Percentiles rank a stretch among this genome's conserved stretches.
Conservation (phyloP, 208 protist genomes). For the Trypanosoma conorhini region DNA sequence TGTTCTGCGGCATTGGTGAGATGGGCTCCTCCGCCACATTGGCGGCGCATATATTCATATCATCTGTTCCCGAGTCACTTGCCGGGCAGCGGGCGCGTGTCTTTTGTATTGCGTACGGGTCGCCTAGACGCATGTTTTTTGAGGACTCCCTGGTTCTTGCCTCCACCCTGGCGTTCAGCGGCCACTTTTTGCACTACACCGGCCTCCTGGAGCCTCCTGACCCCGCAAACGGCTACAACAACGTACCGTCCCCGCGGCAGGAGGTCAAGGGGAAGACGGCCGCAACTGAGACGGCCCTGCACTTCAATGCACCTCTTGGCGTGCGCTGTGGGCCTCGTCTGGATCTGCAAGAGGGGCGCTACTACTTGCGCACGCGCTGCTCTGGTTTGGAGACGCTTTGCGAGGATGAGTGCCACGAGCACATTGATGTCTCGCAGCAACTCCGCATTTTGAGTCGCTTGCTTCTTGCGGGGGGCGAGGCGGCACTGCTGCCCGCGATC, state of each 20-base stretch:
- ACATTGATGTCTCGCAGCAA: slow-evolving; percentile 24
- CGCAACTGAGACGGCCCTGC: background rate
- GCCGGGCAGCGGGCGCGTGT: slow-evolving; percentile 22
- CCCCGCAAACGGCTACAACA: slow-evolving; percentile 2
- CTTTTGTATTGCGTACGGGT: slow-evolving; percentile 64
- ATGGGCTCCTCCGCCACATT: slow-evolving; percentile 36
- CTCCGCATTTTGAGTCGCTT: slow-evolving; percentile 25
- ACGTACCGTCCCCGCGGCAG: background rate
- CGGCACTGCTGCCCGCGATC: slow-evolving; percentile 35
- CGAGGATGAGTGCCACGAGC: slow-evolving; percentile 27
- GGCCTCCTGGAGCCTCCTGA: slow-evolving; percentile 16
- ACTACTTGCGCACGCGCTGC: slow-evolving; percentile 15
- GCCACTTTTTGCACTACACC: slow-evolving; percentile 46
- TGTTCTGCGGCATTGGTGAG: slow-evolving; percentile 61
- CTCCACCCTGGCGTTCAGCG: slow-evolving; percentile 41
- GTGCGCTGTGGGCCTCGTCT: slow-evolving; percentile 25
- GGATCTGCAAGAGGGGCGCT: background rate
- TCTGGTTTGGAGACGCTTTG: slow-evolving; percentile 14
- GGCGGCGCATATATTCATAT: slow-evolving; percentile 42
- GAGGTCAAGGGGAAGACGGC: slow-evolving; percentile 5
- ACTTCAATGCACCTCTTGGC: slow-evolving; percentile 33
- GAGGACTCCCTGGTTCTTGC: slow-evolving; percentile 35
- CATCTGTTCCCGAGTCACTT: slow-evolving; percentile 23
- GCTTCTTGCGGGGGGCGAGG: slow-evolving; percentile 15
- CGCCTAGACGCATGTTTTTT: slow-evolving; percentile 36